Evolutionary conservation across 306 rosid genomes (phyloP), one percentile per base, ranked within the genome.

Genomic region (Rubus idaeus): DNA sequence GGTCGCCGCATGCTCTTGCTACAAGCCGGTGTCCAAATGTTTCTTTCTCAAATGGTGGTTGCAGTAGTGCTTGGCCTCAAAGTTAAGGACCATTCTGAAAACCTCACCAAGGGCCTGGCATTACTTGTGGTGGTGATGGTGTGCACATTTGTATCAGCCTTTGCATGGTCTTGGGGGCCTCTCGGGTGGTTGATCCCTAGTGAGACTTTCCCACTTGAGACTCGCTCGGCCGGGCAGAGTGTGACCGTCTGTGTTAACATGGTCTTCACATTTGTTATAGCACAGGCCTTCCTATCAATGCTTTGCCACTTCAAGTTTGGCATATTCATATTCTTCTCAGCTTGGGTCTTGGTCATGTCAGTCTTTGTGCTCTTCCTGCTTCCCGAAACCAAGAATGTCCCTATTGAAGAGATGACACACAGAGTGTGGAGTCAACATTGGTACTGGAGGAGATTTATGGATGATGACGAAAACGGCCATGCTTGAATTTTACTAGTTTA

Each of bases 121-220:
- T 60, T 88, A 3, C 10, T 93, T 0, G 94, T 93, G 14, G 96
- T 93, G 20, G 70, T 91, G 0, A 42, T 93, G 92, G 82, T 93
- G 0, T 93, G 97, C 79, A 68, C 80, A 2, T 91, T 82, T 41
- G 97, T 91, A 18, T 64, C 94, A 0, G 65, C 87, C 5, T 91
- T 93, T 17, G 97, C 98, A 0, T 93, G 98, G 98, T 93, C 97
- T 3, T 91, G 96, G 97, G 98, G 92, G 0, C 98, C 97, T 0
- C 86, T 88, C 0, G 95, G 91, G 2, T 93, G 98, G 98, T 76
- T 93, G 3, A 91, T 91, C 40, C 97, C 96, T 0, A 89, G 93
- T 7, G 97, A 93, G 80, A 93, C 83, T 0, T 90, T 93, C 81
- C 93, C 93, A 0, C 44, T 93, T 3, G 93, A 93, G 80, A 90